Percentiles rank a stretch among this genome's conserved stretches.
Evolutionary conservation across 352 stramenopile genomes (phyloP).

Genomic region (Phytopythium mirpurense): DNA sequence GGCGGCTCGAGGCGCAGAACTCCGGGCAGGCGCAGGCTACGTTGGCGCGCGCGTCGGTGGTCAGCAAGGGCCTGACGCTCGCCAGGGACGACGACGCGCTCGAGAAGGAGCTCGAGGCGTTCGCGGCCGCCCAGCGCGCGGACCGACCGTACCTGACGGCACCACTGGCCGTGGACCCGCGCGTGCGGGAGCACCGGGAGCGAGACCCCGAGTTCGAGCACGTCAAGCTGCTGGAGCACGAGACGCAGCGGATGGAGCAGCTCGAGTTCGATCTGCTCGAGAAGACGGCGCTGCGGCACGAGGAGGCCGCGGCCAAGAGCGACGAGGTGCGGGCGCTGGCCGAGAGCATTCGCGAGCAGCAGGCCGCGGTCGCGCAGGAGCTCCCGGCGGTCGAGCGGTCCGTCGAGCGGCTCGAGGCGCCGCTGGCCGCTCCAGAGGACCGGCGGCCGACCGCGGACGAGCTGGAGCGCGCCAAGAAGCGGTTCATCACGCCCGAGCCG

Average conservation of each 20-base stretch:
- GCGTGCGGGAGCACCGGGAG: slow-evolving; percentile 30
- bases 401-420: slow-evolving; percentile 26
- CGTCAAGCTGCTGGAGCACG: slow-evolving; percentile 50
- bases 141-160: slow-evolving; percentile 46
- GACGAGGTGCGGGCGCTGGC: slow-evolving; percentile 29
- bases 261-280: slow-evolving; percentile 64
- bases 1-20: slow-evolving; percentile 5
- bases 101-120: slow-evolving; percentile 49
- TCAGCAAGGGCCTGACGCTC: slow-evolving; percentile 47
- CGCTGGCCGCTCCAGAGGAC: slow-evolving; percentile 16
- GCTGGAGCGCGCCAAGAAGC: slow-evolving; percentile 25
- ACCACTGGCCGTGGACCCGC: slow-evolving; percentile 30
- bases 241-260: slow-evolving; percentile 42
- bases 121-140: slow-evolving; percentile 31
- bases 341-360: slow-evolving; percentile 23
- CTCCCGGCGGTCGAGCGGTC: slow-evolving; percentile 17
- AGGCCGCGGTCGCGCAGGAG: slow-evolving; percentile 25
- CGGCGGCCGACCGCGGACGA: slow-evolving; percentile 31
- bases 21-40: slow-evolving; percentile 19
- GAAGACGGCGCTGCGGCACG: slow-evolving; percentile 46
- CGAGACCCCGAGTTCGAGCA: slow-evolving; percentile 57
- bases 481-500: slow-evolving; percentile 24
- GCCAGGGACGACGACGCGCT: slow-evolving; percentile 49
- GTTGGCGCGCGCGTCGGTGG: slow-evolving; percentile 42
- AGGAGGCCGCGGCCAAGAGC: slow-evolving; percentile 36